Evolutionary conservation across 768 basidiomycete genomes (phyloP), one percentile per base, ranked within the genome.

Genomic region (Phanerochaete sordida): DNA sequence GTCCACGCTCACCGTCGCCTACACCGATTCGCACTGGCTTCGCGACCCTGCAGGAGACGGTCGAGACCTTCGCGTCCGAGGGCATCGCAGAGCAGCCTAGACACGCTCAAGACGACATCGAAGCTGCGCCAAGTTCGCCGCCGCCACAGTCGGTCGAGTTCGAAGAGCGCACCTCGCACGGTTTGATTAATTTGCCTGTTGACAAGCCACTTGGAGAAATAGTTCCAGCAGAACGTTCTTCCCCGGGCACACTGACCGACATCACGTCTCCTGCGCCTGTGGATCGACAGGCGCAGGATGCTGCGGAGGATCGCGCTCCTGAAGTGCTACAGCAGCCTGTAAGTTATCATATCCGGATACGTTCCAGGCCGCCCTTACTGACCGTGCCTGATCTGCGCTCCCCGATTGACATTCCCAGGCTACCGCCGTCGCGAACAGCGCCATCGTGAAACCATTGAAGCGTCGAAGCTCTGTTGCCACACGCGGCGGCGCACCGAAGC

Each of bases 381-480:
- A 21, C 26, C 9, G 51, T 53, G 27, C 59, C 59, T 60, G 59
- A 60, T 56, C 51, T 54, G 45, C 59, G 58, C 30, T 27, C 31
- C 4, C 30, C 4, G 16, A 31, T 19, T 51, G 50, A 31, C 16
- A 31, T 51, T 63, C 39, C 52, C 27, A 72, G 73, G 61, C 50
- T 51, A 31, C 60, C 13, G 7, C 33, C 9, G 62, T 61, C 24
- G 59, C 53, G 27, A 56, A 56, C 48, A 62, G 64, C 27, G 68
- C 60, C 1, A 67, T 67, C 48, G 56, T 57, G 58, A 73, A 68
- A 53, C 61, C 39, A 45, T 27, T 58, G 15, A 55, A 59, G 57
- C 37, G 56, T 26, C 49, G 23, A n/a, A 51, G 64, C 12, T 72
- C 67, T 49, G 58, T 62, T 50, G 58, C 63, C 69, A 63, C 24